These are phyloP conservation scores for Cordyceps cicadae DNA, from an alignment of 2,329 filamentous ascomycete genomes.

Conservation along the genomic window DNA sequence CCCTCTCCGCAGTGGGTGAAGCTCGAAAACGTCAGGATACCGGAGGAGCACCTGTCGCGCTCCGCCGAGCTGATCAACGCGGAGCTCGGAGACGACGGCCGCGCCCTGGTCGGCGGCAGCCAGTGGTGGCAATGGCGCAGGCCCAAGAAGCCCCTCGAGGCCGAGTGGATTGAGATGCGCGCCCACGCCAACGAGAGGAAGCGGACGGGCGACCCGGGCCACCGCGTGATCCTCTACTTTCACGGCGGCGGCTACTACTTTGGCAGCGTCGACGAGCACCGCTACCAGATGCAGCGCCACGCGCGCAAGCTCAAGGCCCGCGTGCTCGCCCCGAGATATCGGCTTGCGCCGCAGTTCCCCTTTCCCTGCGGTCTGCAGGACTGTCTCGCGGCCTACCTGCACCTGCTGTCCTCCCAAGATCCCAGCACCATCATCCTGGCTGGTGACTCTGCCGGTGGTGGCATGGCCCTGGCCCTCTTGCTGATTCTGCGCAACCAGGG, in stretches of 20 bases:
- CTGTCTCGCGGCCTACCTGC: constrained; percentile 79
- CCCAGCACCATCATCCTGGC: constrained; percentile 78
- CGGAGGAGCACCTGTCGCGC: constrained; percentile 51
- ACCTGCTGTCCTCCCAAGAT: constrained; percentile 67
- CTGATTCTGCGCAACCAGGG: constrained; percentile 75
- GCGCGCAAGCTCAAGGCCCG: constrained; percentile 87
- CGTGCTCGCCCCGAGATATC: constrained; percentile 79
- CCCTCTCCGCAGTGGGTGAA: constrained; percentile 84
- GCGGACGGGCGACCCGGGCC: constrained; percentile 48
- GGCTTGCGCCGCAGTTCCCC: constrained; percentile 85
- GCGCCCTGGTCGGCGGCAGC: constrained; percentile 67
- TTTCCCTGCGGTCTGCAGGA: constrained; percentile 92
- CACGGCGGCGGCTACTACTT: constrained; percentile 96
- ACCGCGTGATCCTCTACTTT: constrained; percentile 83
- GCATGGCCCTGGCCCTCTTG: constrained; percentile 76
- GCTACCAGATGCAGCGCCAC: constrained; percentile 97
- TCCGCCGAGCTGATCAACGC: constrained; percentile 60
- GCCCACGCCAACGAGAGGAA: constrained; percentile 62
- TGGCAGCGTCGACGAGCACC: constrained; percentile 88
- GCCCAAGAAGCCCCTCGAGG: constrained; percentile 56
- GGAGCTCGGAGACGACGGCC: constrained; percentile 71
- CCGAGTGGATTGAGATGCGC: constrained; percentile 96
- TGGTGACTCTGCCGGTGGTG: constrained; percentile 88
- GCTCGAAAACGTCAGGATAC: constrained; percentile 60
- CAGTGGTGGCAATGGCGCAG: constrained; percentile 88